Percentiles rank a stretch among this genome's conserved stretches.
Evolutionary conservation across 768 basidiomycete species (phyloP).

Genomic region (Boletus edulis): DNA sequence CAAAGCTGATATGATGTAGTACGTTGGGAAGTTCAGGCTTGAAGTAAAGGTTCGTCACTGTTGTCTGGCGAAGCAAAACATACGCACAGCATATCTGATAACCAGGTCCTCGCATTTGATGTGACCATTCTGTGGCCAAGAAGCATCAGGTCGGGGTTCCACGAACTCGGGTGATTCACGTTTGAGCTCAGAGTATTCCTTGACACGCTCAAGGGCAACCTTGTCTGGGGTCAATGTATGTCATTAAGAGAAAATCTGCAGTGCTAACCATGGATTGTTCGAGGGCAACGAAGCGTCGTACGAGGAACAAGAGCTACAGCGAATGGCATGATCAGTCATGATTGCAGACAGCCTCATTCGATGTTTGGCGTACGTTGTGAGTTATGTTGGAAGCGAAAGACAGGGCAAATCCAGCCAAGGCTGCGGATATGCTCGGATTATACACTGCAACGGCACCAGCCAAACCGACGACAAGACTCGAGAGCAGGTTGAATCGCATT

Average conservation of each 20-base stretch:
- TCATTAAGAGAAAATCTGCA: neutral
- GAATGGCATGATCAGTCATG: constrained; percentile 17
- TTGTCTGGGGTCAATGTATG: constrained; percentile 24
- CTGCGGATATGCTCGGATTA: constrained; percentile 70
- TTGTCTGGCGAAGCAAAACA: constrained; percentile 1
- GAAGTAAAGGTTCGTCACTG: neutral
- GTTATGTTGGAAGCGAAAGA: constrained; percentile 81
- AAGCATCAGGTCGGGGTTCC: constrained; percentile 76
- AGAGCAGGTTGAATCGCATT: constrained; percentile 82
- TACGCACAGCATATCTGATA: constrained; percentile 71
- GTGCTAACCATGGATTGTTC: constrained; percentile 87
- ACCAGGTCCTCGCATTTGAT: constrained; percentile 73
- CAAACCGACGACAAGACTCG: constrained; percentile 66
- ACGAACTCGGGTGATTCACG: constrained; percentile 81
- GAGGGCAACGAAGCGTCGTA: constrained; percentile 80
- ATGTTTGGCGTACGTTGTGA: constrained; percentile 45
- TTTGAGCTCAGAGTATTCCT: constrained; percentile 81
- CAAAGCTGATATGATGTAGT: constrained; percentile 75
- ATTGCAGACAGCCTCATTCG: neutral
- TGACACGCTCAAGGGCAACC: constrained; percentile 87
- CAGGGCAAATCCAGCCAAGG: constrained; percentile 83
- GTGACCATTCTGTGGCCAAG: constrained; percentile 75
- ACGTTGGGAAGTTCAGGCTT: constrained; percentile 88
- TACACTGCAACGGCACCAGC: constrained; percentile 67
- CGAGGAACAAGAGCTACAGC: constrained; percentile 57